phyloP scores from a whole-genome alignment of 73 alveolate species.

The Paraurostyla sp. region DNA sequence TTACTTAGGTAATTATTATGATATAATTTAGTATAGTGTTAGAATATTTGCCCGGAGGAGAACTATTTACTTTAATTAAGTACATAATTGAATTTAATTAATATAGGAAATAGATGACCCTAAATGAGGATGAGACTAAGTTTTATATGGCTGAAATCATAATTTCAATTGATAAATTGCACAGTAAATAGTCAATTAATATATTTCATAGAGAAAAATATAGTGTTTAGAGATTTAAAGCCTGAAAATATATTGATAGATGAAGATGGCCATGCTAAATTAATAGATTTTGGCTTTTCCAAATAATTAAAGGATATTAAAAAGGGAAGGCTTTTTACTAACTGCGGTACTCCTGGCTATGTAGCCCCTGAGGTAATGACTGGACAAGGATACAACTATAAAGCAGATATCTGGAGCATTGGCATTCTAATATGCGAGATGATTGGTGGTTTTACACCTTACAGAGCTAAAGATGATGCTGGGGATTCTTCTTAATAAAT shows the following conservation, averaged over 20 bases:
- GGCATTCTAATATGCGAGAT: slow-evolving; percentile 77
- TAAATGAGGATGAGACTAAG: slow-evolving; percentile 54
- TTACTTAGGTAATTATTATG: no score
- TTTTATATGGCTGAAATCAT: slow-evolving; percentile 55
- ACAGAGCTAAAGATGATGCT: slow-evolving; percentile 62
- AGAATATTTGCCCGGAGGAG: slow-evolving; percentile 77
- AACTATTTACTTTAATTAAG: slow-evolving; percentile 63
- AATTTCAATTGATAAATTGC: slow-evolving; percentile 75
- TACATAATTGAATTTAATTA: neutral
- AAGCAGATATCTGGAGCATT: slow-evolving; percentile 81
- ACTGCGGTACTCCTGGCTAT: slow-evolving; percentile 85
- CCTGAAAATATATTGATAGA: slow-evolving; percentile 89
- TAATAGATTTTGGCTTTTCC: slow-evolving; percentile 93
- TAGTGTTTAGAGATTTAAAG: slow-evolving; percentile 89
- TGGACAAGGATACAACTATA: slow-evolving; percentile 72
- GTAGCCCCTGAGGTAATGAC: slow-evolving; percentile 81
- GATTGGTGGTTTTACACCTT: slow-evolving; percentile 77
- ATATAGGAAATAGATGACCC: slow-evolving; percentile 6
- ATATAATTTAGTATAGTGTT: no score
- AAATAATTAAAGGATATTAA: slow-evolving; percentile 66
- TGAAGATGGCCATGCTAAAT: slow-evolving; percentile 74
- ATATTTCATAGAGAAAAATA: slow-evolving; percentile 65
- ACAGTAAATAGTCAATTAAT: slow-evolving; percentile 34
- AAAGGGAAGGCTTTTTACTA: slow-evolving; percentile 65
- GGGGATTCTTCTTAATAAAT: neutral